Conservation (phyloP, 2,329 filamentous ascomycete genomes). For the Magnaporthiopsis rhizophila region DNA sequence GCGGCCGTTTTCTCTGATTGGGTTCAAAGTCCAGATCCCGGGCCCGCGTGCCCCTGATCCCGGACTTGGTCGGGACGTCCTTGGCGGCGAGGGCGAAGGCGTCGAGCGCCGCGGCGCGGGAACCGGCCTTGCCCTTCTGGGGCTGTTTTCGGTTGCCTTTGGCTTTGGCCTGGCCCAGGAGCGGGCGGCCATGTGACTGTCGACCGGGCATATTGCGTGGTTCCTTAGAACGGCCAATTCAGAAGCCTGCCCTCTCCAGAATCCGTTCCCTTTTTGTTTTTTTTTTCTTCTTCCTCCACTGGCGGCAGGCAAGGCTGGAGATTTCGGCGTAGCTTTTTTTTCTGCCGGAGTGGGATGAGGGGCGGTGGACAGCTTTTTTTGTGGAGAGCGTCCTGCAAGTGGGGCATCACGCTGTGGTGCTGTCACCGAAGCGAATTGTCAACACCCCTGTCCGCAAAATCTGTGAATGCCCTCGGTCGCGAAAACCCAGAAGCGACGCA, state of each 20-base stretch:
- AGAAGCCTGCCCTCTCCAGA: neutral
- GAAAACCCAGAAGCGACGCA: neutral
- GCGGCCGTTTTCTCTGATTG: conserved; percentile 31
- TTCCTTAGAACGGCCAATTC: neutral
- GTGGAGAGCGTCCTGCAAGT: neutral
- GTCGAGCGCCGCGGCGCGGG: conserved; percentile 34
- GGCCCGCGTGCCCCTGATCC: conserved; percentile 26
- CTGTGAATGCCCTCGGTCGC: neutral
- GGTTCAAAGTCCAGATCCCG: conserved; percentile 45
- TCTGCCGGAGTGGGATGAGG: conserved; percentile 12
- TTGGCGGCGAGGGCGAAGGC: conserved; percentile 51
- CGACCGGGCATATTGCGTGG: conserved; percentile 42
- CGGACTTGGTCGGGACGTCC: conserved; percentile 34
- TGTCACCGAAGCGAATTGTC: neutral
- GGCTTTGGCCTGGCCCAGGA: conserved; percentile 23
- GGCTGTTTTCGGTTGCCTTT: conserved; percentile 17
- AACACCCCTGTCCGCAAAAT: neutral
- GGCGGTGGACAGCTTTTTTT: conserved; percentile 12
- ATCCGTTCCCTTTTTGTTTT: neutral
- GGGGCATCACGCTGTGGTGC: neutral
- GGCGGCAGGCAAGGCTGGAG: neutral
- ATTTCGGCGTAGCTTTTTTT: conserved; percentile 9
- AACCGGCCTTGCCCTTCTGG: conserved; percentile 5
- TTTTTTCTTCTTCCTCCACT: conserved; percentile 7
- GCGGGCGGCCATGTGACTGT: conserved; percentile 48